These are phyloP conservation scores for Pleurotus ostreatus DNA, from an alignment of 768 basidiomycete species.

Conservation along the genomic window DNA sequence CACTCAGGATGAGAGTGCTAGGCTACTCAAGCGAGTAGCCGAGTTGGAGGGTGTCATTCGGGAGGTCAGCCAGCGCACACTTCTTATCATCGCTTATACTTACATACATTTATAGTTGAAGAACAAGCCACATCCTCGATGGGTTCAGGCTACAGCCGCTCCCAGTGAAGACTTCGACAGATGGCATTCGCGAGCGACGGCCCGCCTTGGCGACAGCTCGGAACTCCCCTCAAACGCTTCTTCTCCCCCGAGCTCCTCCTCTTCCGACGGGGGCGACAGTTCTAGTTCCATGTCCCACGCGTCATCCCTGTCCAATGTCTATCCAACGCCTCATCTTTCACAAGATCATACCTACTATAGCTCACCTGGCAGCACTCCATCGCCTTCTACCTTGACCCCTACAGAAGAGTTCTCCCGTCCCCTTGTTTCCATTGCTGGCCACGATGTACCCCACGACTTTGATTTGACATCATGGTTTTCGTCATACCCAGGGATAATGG, in stretches of 20 bases:
- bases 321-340: constrained; percentile 20
- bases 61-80: constrained; percentile 49
- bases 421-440: constrained; percentile 22
- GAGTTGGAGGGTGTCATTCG: constrained; percentile 83
- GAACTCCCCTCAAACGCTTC: constrained; percentile 22
- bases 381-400: constrained; percentile 39
- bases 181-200: constrained; percentile 20
- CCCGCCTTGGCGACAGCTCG: constrained; percentile 14
- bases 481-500: constrained; percentile 26
- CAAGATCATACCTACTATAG: constrained; percentile 24
- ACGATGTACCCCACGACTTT: constrained; percentile 29
- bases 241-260: constrained; percentile 25
- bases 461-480: constrained; percentile 40
- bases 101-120: constrained; percentile 43
- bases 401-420: constrained; percentile 37
- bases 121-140: constrained; percentile 69
- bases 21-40: constrained; percentile 70
- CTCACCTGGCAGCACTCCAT: constrained; percentile 33
- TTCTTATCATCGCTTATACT: constrained; percentile 15
- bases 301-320: constrained; percentile 6
- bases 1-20: constrained; percentile 56
- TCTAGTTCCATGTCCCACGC: constrained; percentile 7
- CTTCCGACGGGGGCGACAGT: constrained; percentile 24
- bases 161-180: constrained; percentile 27
- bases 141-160: constrained; percentile 42